Evolutionary conservation across 2,329 filamentous ascomycete species (phyloP).

Genomic region (Corynespora cassiicola): DNA sequence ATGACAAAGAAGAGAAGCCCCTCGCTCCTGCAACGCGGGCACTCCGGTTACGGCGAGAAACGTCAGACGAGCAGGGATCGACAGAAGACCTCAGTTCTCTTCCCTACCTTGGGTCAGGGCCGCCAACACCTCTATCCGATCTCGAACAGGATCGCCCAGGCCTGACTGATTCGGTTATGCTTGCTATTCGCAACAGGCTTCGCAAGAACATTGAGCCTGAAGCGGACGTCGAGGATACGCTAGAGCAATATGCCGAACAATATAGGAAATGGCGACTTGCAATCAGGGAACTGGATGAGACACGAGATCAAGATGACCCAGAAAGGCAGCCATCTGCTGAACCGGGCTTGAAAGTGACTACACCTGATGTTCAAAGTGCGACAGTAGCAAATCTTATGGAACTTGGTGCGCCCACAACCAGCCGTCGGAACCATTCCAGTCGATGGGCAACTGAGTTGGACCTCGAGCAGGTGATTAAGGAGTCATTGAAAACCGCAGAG

Average conservation of each 20-base stretch:
- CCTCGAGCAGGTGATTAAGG: conserved; percentile 73
- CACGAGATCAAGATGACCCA: conserved; percentile 46
- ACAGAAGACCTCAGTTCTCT: conserved; percentile 51
- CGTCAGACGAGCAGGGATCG: conserved; percentile 40
- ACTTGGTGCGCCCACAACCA: conserved; percentile 29
- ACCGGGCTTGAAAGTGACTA: conserved; percentile 41
- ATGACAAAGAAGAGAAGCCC: conserved; percentile 29
- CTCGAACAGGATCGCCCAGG: conserved; percentile 47
- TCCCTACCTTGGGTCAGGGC: conserved; percentile 54
- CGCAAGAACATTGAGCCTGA: conserved; percentile 42
- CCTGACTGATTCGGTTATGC: conserved; percentile 41
- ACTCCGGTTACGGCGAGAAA: conserved; percentile 35
- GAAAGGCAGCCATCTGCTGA: conserved; percentile 45
- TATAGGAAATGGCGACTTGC: conserved; percentile 52
- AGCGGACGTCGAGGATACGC: conserved; percentile 29
- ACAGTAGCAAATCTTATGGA: conserved; percentile 36
- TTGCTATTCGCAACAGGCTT: conserved; percentile 42
- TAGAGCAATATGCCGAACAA: conserved; percentile 43
- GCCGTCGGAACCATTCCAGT: conserved; percentile 37
- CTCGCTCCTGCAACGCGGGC: conserved; percentile 41
- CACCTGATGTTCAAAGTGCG: conserved; percentile 54
- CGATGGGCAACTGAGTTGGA: conserved; percentile 69
- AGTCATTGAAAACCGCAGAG: conserved; percentile 71
- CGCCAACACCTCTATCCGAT: conserved; percentile 52
- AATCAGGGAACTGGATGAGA: conserved; percentile 49